Conservation (phyloP, 2,329 filamentous ascomycete species). For the Aplosporella prunicola region DNA sequence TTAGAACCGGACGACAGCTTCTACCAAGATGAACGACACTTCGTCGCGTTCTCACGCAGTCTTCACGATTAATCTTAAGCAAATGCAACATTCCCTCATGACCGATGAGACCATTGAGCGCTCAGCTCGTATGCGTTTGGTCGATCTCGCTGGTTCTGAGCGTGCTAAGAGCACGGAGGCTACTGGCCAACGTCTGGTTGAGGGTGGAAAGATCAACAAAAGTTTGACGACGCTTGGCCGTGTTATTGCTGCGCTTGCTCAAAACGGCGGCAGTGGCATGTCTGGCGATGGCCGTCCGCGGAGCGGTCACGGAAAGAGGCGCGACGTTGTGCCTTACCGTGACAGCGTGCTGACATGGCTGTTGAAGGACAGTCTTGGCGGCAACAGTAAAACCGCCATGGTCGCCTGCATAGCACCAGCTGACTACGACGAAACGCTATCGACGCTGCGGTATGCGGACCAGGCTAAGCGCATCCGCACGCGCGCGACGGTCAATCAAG, state of each 20-base stretch:
- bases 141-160: slow-evolving; percentile 91
- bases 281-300: slow-evolving; percentile 47
- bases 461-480: slow-evolving; percentile 97
- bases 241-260: slow-evolving; percentile 80
- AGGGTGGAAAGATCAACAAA: slow-evolving; percentile 98
- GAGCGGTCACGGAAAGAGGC: slow-evolving; percentile 31
- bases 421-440: slow-evolving; percentile 95
- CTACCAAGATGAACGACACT: slow-evolving; percentile 99
- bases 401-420: slow-evolving; percentile 93
- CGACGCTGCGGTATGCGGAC: slow-evolving; percentile 91
- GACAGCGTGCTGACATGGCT: slow-evolving; percentile 81
- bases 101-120: slow-evolving; percentile 98
- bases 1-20: slow-evolving; percentile 71
- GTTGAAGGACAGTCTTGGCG: slow-evolving; percentile 88
- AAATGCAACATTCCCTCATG: slow-evolving; percentile 93
- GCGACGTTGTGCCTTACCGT: slow-evolving; percentile 79
- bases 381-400: slow-evolving; percentile 98
- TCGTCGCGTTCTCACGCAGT: slow-evolving; percentile 93
- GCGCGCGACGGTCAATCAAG: slow-evolving; percentile 88
- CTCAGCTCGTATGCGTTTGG: slow-evolving; percentile 83
- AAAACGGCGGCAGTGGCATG: slow-evolving; percentile 1
- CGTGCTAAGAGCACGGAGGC: slow-evolving; percentile 92
- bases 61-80: slow-evolving; percentile 95
- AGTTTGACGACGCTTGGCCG: slow-evolving; percentile 90
- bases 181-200: slow-evolving; percentile 78